These are phyloP conservation scores for Raffaelea ambrosiae DNA, from an alignment of 2,329 filamentous ascomycete genomes.

Conservation along the genomic window DNA sequence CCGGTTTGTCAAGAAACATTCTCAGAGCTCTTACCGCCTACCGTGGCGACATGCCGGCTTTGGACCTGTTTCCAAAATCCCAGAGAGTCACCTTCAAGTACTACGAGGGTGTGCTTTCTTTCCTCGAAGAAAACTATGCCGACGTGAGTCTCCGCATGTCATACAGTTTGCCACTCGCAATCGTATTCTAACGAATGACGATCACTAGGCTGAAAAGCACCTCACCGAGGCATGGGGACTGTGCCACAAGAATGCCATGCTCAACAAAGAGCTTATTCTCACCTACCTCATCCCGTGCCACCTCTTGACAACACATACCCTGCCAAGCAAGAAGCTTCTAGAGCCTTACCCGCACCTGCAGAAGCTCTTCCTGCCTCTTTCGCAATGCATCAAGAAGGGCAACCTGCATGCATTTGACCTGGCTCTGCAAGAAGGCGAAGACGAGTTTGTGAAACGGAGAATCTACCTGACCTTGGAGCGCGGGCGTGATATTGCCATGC, in stretches of 20 bases:
- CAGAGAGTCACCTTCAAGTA: slow-evolving; percentile 96
- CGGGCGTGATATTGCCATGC: slow-evolving; percentile 80
- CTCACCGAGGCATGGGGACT: slow-evolving; percentile 74
- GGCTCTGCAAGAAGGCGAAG: slow-evolving; percentile 71
- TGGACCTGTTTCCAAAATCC: slow-evolving; percentile 74
- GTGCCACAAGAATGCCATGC: slow-evolving; percentile 63
- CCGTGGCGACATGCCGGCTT: slow-evolving; percentile 67
- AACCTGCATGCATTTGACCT: slow-evolving; percentile 78
- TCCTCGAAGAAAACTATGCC: slow-evolving; percentile 87
- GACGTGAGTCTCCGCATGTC: slow-evolving; percentile 43
- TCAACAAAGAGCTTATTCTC: slow-evolving; percentile 86
- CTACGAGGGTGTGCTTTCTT: slow-evolving; percentile 87
- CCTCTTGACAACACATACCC: slow-evolving; percentile 75
- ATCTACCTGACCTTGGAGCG: slow-evolving; percentile 94
- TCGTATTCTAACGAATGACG: no score
- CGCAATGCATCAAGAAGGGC: slow-evolving; percentile 69
- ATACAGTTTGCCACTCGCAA: no score
- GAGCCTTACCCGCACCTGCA: slow-evolving; percentile 68
- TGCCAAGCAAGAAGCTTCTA: slow-evolving; percentile 67
- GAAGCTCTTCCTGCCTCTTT: slow-evolving; percentile 68
- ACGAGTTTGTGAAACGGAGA: slow-evolving; percentile 85
- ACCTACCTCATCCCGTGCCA: slow-evolving; percentile 93
- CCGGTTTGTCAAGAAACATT: slow-evolving; percentile 83
- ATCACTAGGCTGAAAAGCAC: slow-evolving; percentile 63
- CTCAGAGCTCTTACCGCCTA: slow-evolving; percentile 75